These are phyloP conservation scores for Agarophyton chilense DNA, from an alignment of 23 red algal genomes.

Conservation along the genomic window DNA sequence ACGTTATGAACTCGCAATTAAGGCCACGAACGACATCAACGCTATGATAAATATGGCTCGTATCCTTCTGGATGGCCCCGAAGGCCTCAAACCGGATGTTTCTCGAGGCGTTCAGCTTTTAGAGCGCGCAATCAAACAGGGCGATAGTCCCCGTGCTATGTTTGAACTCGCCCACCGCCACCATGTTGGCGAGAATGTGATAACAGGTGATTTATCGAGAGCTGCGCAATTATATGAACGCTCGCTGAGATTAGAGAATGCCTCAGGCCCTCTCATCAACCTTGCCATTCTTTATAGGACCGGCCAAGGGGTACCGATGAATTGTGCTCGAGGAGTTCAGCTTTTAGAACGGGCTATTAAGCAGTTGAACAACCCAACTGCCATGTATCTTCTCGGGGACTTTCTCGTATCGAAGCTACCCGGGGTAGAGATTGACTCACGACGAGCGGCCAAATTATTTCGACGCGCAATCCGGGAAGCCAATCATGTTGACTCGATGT, in stretches of 20 bases:
- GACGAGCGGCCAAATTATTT: not conserved
- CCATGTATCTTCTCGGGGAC: constrained; percentile 29
- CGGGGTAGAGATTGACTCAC: not conserved
- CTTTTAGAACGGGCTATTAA: constrained; percentile 32
- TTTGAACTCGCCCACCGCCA: constrained; percentile 27
- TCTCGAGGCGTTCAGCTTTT: constrained; percentile 28
- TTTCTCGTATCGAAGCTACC: constrained; percentile 10
- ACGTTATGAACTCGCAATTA: constrained; percentile 49
- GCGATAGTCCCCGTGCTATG: constrained; percentile 22
- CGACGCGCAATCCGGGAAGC: not conserved
- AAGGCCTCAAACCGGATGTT: constrained; percentile 12
- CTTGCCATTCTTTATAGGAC: constrained; percentile 16
- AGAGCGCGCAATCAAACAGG: constrained; percentile 44
- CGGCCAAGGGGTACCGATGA: constrained; percentile 6
- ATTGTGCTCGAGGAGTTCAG: constrained; percentile 8
- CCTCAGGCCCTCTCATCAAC: constrained; percentile 6
- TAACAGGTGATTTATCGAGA: constrained; percentile 1
- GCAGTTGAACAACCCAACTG: constrained; percentile 25
- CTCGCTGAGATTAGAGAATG: constrained; percentile 23
- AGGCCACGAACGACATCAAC: constrained; percentile 15
- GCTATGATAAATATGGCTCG: constrained; percentile 41
- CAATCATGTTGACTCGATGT: not conserved
- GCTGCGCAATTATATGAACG: constrained; percentile 22
- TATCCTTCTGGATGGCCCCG: constrained; percentile 17
- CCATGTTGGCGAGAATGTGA: not conserved